Evolutionary conservation across 2,329 filamentous ascomycete genomes (phyloP).

Genomic region (Epichloe uncinata): DNA sequence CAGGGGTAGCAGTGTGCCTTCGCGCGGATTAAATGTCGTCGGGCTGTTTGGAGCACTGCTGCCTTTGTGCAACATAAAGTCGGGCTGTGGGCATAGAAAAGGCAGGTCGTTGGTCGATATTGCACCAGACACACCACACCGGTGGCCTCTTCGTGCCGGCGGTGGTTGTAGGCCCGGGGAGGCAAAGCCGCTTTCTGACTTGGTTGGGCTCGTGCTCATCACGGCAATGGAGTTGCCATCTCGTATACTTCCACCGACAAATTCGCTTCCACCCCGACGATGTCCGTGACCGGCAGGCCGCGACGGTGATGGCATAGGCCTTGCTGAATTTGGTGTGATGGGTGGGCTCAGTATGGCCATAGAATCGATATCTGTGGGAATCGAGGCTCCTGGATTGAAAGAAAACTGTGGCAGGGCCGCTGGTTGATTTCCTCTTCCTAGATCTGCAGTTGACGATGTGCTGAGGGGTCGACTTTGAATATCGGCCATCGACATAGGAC

Average conservation of each 20-base stretch:
- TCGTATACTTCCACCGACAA: constrained; percentile 61
- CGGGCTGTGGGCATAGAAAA: constrained; percentile 47
- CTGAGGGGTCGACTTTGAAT: constrained; percentile 21
- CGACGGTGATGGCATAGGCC: constrained; percentile 39
- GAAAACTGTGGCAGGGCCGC: constrained; percentile 39
- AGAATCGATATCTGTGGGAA: constrained; percentile 18
- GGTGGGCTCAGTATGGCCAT: constrained; percentile 38
- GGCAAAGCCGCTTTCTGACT: constrained; percentile 42
- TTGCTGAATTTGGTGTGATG: constrained; percentile 38
- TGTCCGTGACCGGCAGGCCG: constrained; percentile 57
- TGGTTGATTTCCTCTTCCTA: constrained; percentile 16
- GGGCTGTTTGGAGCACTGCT: constrained; percentile 55
- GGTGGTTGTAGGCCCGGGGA: constrained; percentile 41
- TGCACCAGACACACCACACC: constrained; percentile 56
- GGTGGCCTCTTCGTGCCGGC: constrained; percentile 48
- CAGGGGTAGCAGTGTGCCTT: constrained; percentile 12
- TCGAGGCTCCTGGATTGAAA: constrained; percentile 38
- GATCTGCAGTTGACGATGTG: constrained; percentile 15
- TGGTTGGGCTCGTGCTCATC: constrained; percentile 58
- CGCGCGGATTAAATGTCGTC: constrained; percentile 26
- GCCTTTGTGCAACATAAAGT: constrained; percentile 36
- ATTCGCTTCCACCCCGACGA: constrained; percentile 70
- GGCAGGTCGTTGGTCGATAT: constrained; percentile 76
- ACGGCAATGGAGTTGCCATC: constrained; percentile 44
- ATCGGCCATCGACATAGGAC: constrained; percentile 41